Evolutionary conservation across 352 stramenopile genomes (phyloP), one percentile per base, ranked within the genome.

Genomic region (Globisporangium canariense): DNA sequence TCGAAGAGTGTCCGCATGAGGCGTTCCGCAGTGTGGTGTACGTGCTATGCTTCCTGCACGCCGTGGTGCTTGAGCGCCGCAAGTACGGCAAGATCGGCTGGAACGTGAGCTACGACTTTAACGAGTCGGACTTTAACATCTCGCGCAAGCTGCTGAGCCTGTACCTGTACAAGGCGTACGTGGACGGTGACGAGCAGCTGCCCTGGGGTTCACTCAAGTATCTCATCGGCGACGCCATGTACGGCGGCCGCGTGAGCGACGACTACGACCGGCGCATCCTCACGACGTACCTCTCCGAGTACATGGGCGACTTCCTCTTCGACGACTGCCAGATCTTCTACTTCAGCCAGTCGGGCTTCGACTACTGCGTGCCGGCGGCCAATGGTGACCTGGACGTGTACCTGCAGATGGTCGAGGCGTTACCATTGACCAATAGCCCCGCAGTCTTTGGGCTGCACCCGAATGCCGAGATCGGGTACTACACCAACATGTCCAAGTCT

Each of bases 31-130:
- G 91, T n/a, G 88, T 98, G 11, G 81, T 98, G 3, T 98, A 98
- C 64, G 93, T 98, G 25, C 69, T 98, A n/a, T 97, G 91, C 49
- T 98, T 98, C 68, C 65, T 98, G 40, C 96, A 98, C 60, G 96
- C 95, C 0, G 96, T 98, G 7, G 91, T 98, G 28, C 78, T 98
- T 20, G 96, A 98, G 76, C 82, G 96, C 4, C 80, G 94, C 45
- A 98, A 98, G 70, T 98, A 98, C 61, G 96, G 95, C 56, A 98
- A 98, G 71, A 98, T 98, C 64, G 96, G 96, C 38, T 98, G 93
- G 91, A 98, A 98, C 64, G 94, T 98, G 20, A 93, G 84, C 70
- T 98, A 98, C 73, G 96, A 98, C 67, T 98, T 98, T 58, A 98
- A 98, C 71, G 95, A 98, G 70, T 98, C 90, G 22, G 96, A 98